phyloP scores from a whole-genome alignment of 2,329 filamentous ascomycete species.

The Biscogniauxia sp. region DNA sequence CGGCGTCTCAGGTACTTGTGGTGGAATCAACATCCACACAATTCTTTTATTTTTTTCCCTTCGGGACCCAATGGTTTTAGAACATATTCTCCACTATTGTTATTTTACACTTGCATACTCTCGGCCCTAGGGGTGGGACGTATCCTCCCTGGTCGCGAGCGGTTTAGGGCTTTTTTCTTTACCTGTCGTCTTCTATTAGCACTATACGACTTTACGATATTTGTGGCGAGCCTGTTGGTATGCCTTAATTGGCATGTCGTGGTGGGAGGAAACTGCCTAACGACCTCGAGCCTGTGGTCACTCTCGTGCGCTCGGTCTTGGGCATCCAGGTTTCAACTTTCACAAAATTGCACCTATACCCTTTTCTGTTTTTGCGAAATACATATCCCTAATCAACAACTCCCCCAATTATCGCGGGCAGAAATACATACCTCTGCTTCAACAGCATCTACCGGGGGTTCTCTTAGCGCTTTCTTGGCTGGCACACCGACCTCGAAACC shows the following conservation, averaged over 20 bases:
- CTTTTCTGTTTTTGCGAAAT: slow-evolving; percentile 15
- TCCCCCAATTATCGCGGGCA: slow-evolving; percentile 21
- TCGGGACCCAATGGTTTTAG: slow-evolving; percentile 7
- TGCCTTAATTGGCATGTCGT: slow-evolving; percentile 12
- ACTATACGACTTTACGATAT: slow-evolving; percentile 28
- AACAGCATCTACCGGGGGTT: slow-evolving; percentile 19
- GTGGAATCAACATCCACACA: slow-evolving; percentile 12
- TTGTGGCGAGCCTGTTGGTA: slow-evolving; percentile 14
- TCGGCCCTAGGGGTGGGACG: slow-evolving; percentile 23
- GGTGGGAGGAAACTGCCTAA: slow-evolving; percentile 10
- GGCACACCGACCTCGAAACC: slow-evolving; percentile 1
- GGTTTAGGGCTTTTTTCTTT: slow-evolving; percentile 23
- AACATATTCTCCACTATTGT: slow-evolving; percentile 8
- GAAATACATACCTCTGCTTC: slow-evolving; percentile 20
- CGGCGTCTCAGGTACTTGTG: slow-evolving; percentile 26
- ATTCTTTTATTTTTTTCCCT: slow-evolving; percentile 7
- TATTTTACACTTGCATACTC: slow-evolving; percentile 25
- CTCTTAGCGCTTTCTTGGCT: not conserved
- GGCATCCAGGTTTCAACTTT: slow-evolving; percentile 9
- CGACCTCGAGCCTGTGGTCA: slow-evolving; percentile 27
- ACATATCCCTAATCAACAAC: slow-evolving; percentile 24
- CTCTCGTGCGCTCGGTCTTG: slow-evolving; percentile 27
- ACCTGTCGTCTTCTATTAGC: slow-evolving; percentile 17
- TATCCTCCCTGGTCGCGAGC: slow-evolving; percentile 23
- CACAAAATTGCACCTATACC: slow-evolving; percentile 21